Percentiles rank a stretch among this genome's conserved stretches.
These are phyloP conservation scores for Tolypocladium paradoxum DNA, from an alignment of 2,329 filamentous ascomycete species.

Conservation along the genomic window DNA sequence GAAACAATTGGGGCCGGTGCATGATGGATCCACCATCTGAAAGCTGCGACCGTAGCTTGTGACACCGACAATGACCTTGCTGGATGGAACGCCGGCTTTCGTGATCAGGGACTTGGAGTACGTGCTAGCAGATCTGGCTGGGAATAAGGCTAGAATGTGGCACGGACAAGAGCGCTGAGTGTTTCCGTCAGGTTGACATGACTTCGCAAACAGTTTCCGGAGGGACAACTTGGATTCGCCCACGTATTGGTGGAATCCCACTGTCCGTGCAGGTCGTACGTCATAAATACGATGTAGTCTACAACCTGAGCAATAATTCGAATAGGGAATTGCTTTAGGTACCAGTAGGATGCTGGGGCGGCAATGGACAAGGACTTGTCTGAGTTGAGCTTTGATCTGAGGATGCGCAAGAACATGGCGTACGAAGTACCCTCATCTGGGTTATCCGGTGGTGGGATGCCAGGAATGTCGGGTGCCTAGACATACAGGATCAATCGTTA, in stretches of 20 bases:
- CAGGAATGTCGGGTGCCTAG: no score
- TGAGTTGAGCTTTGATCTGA: no score
- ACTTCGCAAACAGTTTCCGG: conserved; percentile 22
- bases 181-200: conserved; percentile 28
- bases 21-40: conserved; percentile 13
- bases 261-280: conserved; percentile 21
- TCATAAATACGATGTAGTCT: conserved; percentile 23
- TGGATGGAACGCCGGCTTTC: conserved; percentile 16
- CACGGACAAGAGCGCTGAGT: conserved; percentile 10
- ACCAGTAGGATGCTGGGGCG: conserved; percentile 27
- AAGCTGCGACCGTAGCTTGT: conserved; percentile 20
- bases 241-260: conserved; percentile 19
- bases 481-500: no score
- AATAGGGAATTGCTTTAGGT: conserved; percentile 24
- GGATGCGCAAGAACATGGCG: no score
- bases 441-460: no score
- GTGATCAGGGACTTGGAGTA: conserved; percentile 18
- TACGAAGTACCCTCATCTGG: no score
- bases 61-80: conserved; percentile 20
- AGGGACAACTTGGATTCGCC: conserved; percentile 12
- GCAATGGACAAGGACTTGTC: conserved; percentile 24
- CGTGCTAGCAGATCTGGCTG: no score
- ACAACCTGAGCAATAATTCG: conserved; percentile 14
- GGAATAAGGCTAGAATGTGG: no score
- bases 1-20: conserved; percentile 9